Evolutionary conservation across 169 alveolate species (phyloP), one percentile per base, ranked within the genome.

Genomic region (Cytauxzoon felis): DNA sequence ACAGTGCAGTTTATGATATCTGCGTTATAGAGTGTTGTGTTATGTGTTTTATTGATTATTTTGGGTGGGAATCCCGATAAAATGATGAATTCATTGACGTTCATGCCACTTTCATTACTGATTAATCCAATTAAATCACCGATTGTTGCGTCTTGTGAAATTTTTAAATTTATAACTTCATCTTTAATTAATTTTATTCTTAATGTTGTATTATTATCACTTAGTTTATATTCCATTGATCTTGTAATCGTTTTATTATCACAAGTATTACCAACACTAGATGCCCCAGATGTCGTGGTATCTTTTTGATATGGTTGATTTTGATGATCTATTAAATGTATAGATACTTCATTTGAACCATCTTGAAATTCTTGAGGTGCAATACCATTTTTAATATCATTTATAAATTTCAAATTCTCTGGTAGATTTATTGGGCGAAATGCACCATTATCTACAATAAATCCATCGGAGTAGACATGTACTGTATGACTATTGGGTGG

Each of bases 291-390:
- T n/a, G 9, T 11, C 18, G 9, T 47, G 41, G 16, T 16, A 18
- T 48, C 60, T 7, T 11, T 11, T n/a, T 8, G 11, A 19, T 40
- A 70, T 2, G 27, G 3, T 9, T 23, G 29, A 38, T 51, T 53
- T 26, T 62, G 48, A 9, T 75, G 59, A 33, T 75, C 85, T 13
- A 75, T 52, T 5, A 75, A 45, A 27, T 45, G 65, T 0, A 75
- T 41, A 19, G 58, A 33, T 3, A 64, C 63, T 0, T 75, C 75
- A 18, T 84, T 62, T 43, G 82, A 82, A 8, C 81, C 81, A 33
- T 65, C 87, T 33, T 85, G 82, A 8, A 95, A 83, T 75, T 95
- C 98, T 33, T 82, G 89, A 6, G 98, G 98, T 16, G 95, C 96
- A n/a, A 91, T 65, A 2, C 96, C 96, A 54, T 91, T 86, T 57